phyloP scores from a whole-genome alignment of 345 rosid species.

The Sisymbrium altissimum region DNA sequence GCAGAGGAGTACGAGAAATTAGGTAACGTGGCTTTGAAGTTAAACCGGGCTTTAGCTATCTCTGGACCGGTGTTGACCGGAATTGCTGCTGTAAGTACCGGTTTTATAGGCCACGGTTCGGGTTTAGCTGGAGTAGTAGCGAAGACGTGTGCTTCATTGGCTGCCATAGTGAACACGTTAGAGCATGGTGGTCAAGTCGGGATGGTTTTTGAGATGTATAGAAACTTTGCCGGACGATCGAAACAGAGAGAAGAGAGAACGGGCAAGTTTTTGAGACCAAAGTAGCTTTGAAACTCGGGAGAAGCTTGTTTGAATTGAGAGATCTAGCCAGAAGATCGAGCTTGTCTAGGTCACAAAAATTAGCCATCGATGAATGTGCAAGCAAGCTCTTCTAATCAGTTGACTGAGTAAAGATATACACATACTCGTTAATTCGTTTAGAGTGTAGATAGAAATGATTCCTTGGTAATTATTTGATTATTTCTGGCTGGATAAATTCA shows the following conservation, averaged over 20 bases:
- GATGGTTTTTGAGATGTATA: conserved; percentile 37
- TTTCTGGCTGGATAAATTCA: too few relatives aligned
- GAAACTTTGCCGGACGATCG: conserved; percentile 22
- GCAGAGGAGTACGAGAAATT: conserved; percentile 38
- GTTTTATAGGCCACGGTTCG: conserved; percentile 15
- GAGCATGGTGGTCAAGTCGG: conserved; percentile 38
- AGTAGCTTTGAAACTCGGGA: conserved; percentile 32
- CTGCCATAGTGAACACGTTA: conserved; percentile 25
- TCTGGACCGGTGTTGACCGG: conserved; percentile 25
- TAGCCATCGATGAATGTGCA: conserved; percentile 21
- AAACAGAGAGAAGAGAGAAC: conserved; percentile 8
- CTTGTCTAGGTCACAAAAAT: conserved; percentile 5
- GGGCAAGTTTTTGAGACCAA: conserved; percentile 30
- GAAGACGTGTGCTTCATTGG: conserved; percentile 10
- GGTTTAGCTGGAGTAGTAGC: conserved; percentile 23
- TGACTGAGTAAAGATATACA: not conserved
- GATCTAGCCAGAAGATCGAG: conserved; percentile 24
- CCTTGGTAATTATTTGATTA: too few relatives aligned
- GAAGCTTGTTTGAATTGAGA: conserved; percentile 33
- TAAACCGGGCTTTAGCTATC: conserved; percentile 26
- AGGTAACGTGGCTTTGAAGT: conserved; percentile 28
- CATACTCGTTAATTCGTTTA: not conserved
- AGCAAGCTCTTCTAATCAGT: conserved; percentile 22
- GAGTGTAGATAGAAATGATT: too few relatives aligned
- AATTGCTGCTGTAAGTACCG: conserved; percentile 19